Base-by-base conservation (phyloP, 1,284 basidiomycete genomes). In the Marasmius sp. region DNA sequence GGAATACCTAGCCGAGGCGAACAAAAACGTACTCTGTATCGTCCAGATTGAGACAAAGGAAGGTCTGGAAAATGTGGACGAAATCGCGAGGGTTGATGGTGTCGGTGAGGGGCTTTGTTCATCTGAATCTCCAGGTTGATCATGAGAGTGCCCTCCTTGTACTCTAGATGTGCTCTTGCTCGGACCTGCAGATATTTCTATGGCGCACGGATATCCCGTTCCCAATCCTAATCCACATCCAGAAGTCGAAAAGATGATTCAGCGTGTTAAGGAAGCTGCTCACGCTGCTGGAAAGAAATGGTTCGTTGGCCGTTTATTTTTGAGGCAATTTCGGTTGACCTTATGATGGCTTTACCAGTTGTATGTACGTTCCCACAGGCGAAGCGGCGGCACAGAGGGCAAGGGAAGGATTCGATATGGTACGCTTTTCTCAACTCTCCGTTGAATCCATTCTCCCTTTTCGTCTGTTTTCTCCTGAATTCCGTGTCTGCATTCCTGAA, bases 41-140 rank as follows among this genome's bases (percentile, higher is more conserved):
- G 81, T 87, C 4, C 88, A 90, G 70, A 88, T 90, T 61, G 87
- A 90, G 72, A 89, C 81, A 6, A 75, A 70, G 56, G 84, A 88
- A 57, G 88, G 78, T 0, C 80, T 89, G 10, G 67, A 82, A 57
- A 88, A 90, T 64, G 74, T 87, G 12, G 78, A 85, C 38, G 80
- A 81, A 49, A 90, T 91, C 59, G 85, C 87, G 6, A 69, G 75
- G 1, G 87, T 89, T 2, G 81, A 85, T 33, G 88, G 89, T 0
- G 76, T 90, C 22, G 86, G 87, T 87, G 59, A 67, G 79, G 69
- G 16, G 45, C 20, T n/a, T 20, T 50, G 22, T 10, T 16, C 20
- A 47, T 54, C 1, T 52, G 58, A 6, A 59, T n/a, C 56, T 47
- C 43, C n/a, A 10, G 37, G n/a, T 18, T 61, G 36, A 47, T 49